Evolutionary conservation across 1,284 basidiomycete species (phyloP), one percentile per base, ranked within the genome.

Genomic region (Sanghuangporus weigelae): DNA sequence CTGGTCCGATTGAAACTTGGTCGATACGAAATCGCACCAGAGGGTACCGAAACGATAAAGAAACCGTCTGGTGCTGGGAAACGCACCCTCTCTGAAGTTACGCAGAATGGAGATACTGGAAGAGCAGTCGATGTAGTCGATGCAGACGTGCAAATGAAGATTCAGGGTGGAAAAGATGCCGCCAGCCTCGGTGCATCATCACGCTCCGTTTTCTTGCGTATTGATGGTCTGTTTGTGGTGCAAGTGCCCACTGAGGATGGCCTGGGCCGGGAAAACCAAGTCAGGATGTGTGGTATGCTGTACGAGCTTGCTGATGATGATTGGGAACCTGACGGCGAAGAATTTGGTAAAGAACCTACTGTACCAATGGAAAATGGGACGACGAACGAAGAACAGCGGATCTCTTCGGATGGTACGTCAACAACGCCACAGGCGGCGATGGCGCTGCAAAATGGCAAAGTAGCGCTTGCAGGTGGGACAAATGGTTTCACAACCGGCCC

Each of bases 1-100:
- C 81, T 95, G 60, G 84, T 95, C 26, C 83, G 92, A n/a, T 76
- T 95, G 56, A 90, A 90, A 69, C 73, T 88, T 39, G 80, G 84
- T 0, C 81, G 90, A 38, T 75, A 78, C 40, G 82, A 85, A 66
- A 78, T 92, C 63, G 85, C 86, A 11, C 87, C 88, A 7, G 69
- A 78, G 48, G 89, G 88, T 31, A 78, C 80, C 1, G 77, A 80
- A 35, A 73, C 81, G 63, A 84, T 92, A 56, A 74, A 79, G 7
- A 74, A 85, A 1, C 84, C 89, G 0, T 80, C 88, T 26, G 83
- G 84, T 5, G 82, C 85, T 11, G 54, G 42, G 36, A 49, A 36
- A n/a, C 21, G 38, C 5, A 48, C 16, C 19, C 39, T 46, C 31
- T 21, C 36, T 1, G 56, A 57, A 21, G n/a, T 51, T 21, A 51